phyloP scores from a whole-genome alignment of 257 asterid genomes.

The Cruciata laevipes region DNA sequence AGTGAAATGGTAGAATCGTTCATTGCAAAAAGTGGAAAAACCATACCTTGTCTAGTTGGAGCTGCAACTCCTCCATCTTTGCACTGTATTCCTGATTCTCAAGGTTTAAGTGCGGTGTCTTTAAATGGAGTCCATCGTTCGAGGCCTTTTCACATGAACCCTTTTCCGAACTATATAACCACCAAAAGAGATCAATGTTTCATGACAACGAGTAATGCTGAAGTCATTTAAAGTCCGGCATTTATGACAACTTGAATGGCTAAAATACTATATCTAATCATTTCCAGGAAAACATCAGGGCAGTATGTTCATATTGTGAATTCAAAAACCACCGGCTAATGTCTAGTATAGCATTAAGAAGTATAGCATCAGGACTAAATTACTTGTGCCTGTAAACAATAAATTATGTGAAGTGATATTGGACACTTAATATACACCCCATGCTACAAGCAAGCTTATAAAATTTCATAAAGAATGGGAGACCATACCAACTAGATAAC shows the following conservation, averaged over 20 bases:
- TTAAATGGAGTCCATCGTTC: constrained; percentile 2
- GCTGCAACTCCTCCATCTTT: constrained; percentile 20
- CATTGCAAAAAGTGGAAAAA: neutral
- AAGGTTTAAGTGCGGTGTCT: neutral
- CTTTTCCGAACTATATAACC: neutral
- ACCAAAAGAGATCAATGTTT: neutral
- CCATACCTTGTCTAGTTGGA: constrained; percentile 16
- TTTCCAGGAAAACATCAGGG: neutral
- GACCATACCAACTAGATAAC: neutral
- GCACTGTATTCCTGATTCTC: constrained; percentile 8
- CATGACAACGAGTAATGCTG: neutral
- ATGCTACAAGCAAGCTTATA: neutral
- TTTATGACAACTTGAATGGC: neutral
- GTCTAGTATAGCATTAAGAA: neutral
- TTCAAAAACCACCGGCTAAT: neutral
- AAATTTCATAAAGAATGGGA: neutral
- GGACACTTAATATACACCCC: neutral
- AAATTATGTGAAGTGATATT: too few relatives aligned
- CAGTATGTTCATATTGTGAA: neutral
- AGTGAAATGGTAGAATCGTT: neutral
- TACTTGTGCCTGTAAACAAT: too few relatives aligned
- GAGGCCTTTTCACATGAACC: neutral
- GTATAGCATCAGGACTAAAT: neutral
- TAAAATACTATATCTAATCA: neutral
- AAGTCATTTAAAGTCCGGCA: neutral